Base-by-base conservation (phyloP, 1,284 basidiomycete species). In the Cutaneotrichosporon spelunceum region DNA sequence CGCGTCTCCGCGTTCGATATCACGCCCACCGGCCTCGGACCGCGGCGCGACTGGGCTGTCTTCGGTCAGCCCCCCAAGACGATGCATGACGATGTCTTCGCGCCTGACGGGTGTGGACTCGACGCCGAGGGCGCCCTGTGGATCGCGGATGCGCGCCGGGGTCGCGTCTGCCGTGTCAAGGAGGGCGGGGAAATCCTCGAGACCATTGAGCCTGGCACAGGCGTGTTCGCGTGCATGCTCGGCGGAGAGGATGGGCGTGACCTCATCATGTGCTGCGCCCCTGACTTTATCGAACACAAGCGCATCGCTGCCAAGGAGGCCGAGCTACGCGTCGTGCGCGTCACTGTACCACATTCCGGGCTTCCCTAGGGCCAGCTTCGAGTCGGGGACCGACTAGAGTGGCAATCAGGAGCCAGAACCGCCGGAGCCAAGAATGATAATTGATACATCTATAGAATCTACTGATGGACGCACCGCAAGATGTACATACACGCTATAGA, bases 201-300 rank as follows among this genome's bases (percentile, higher is more conserved):
- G 29, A 54, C 50, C 5, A 29, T 59, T 24, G 9, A 48, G 52
- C 57, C 57, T 3, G 57, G 57, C 4, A 48, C n/a, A 3, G 57
- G 57, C 23, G 57, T 59, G 10, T 59, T 45, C 23, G 57, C 57
- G 2, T 59, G 57, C 52, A 59, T 59, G 57, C 57, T 59, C 30
- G 57, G 57, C 8, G 57, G 57, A 7, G 16, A 10, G 14, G 57
- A 59, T 26, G 57, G 57, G 5, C 50, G 39, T 14, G 44, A 45
- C 29, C 57, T 59, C 23, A 21, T 59, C 42, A 53, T 59, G 57
- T 59, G 42, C 44, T 59, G 57, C 33, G 57, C 57, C 39, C 57
- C 57, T 1, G 57, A 59, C 52, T 59, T 53, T 14, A 3, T 34
- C 23, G 57, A 59, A 33, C 50, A 48, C 23, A 45, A 53, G n/a